A percentile compares a stretch with the other conserved stretches of the same genome.
Evolutionary conservation across 768 basidiomycete species (phyloP).

Genomic region (Piloderma croceum): DNA sequence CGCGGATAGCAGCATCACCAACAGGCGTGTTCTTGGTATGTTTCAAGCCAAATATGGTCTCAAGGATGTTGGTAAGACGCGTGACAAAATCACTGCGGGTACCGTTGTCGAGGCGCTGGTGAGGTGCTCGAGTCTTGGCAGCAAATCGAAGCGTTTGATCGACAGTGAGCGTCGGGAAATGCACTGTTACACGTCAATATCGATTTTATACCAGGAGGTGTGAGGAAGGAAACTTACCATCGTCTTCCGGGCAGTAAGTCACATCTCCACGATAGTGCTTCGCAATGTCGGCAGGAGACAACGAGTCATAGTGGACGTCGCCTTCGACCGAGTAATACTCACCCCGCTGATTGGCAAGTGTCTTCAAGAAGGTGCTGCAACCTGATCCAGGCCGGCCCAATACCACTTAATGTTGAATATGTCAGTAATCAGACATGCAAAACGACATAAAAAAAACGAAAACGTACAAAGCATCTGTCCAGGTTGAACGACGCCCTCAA

Average conservation of each 20-base stretch:
- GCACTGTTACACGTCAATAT: too few species aligned
- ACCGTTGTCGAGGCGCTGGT: constrained; percentile 38
- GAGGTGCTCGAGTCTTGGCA: constrained; percentile 62
- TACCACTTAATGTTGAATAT: constrained; percentile 51
- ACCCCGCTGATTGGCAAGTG: constrained; percentile 66
- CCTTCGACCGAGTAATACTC: constrained; percentile 68
- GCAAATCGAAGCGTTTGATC: constrained; percentile 70
- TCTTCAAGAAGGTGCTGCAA: constrained; percentile 79
- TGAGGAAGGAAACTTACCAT: too few species aligned
- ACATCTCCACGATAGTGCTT: constrained; percentile 75
- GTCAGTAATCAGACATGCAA: too few species aligned
- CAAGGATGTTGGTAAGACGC: constrained; percentile 23
- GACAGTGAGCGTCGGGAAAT: constrained; percentile 81
- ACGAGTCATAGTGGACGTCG: constrained; percentile 69
- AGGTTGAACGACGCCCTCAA: constrained; percentile 59
- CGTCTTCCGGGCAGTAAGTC: constrained; percentile 78
- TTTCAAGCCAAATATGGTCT: background rate
- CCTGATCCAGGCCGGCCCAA: constrained; percentile 83
- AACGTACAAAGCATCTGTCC: constrained; percentile 75
- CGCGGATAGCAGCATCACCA: constrained; percentile 43
- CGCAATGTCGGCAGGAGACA: constrained; percentile 57
- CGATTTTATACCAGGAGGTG: too few species aligned
- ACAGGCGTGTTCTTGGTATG: background rate
- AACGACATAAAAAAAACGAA: background rate
- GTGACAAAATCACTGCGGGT: constrained; percentile 40